Base-by-base conservation (phyloP, 768 basidiomycete species). In the Leccinum obscurum region DNA sequence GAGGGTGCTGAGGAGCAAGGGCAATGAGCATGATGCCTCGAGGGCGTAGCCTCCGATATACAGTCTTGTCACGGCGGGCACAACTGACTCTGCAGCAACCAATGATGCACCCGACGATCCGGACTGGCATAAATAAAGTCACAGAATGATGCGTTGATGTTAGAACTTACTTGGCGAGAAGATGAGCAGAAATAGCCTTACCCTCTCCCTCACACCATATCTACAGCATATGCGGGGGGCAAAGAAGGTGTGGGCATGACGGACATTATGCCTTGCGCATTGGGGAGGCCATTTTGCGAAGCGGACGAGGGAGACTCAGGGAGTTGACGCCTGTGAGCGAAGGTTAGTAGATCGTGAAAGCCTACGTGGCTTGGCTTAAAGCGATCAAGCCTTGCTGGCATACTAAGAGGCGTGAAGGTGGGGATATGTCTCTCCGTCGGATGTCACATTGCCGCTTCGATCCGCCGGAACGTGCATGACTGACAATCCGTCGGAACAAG, bases 121-220 rank as follows among this genome's bases (percentile, higher is more conserved):
- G 82, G 48, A 80, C 89, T 89, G 52, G 55, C 35, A 52, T 53
- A 52, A 54, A 55, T 22, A 6, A 17, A 41, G 52, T n/a, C 28
- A 35, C 10, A 37, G 54, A 37, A 53, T 17, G 32, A 35, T 15
- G 20, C 4, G 2, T 20, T 10, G n/a, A 44, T 20, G 17, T 56
- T 22, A 48, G 6, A 34, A 76, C 84, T 68, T 62, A 87, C 87
- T 72, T 50, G 81, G 61, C 15, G 86, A 80, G 62, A 90, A 87
- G 11, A 87, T 72, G 52, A 83, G 77, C 15, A 89, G 77, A 62
- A 83, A 83, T 20, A 89, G 70, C 86, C 86, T 90, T 59, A 85
- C 88, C 26, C 80, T 84, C 69, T 85, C 81, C 46, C 80, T 77
- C 57, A 82, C 71, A 64, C 87, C 83, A 76, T 89, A 84, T 32